Evolutionary conservation across 2,329 filamentous ascomycete species (phyloP), one percentile per base, ranked within the genome.

Genomic region (Claviceps capensis): DNA sequence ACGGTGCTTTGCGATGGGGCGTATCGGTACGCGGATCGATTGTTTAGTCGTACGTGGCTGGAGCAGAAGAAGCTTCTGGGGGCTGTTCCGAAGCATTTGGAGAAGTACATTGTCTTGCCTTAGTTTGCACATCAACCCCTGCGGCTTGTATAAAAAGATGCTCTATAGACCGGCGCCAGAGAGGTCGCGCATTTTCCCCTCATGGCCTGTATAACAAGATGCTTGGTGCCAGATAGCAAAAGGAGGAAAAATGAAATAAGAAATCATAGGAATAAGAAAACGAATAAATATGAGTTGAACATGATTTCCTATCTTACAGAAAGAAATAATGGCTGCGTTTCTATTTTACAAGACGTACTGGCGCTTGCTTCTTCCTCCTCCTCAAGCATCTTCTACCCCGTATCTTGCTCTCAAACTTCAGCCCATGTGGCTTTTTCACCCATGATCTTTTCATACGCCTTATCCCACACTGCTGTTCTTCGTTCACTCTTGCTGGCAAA

Each of bases 1-100:
- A 98, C 93, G 1, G 79, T 97, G 53, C 77, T 98, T 45, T 95
- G 88, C 63, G 93, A 98, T 65, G 93, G 93, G 54, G 93, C 93
- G n/a, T 97, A 98, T 66, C 75, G 93, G 63, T 98, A 98, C 67
- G 93, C 93, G 5, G 93, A 98, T 58, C 77, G 93, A 38, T 68
- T 98, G 56, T 98, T 98, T 72, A 95, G 88, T 46, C 81, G 81
- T 67, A 90, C 85, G 68, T 98, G 93, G 93, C 71, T 98, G 59
- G 76, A 82, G 66, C 81, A 83, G 62, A 98, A 97, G 81, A 86
- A 85, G 53, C 72, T 98, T 57, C 68, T 93, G 46, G 79, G 73
- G 30, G 83, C 89, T 44, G 84, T 98, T 65, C 93, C 93, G 6
- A 78, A 87, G 72, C 83, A 87, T 64, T 69, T 97, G 65, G 80